A percentile compares a stretch with the other conserved stretches of the same genome.
Conservation (phyloP, 805 yeast species). For the Jamesozyma jinghongensis region DNA sequence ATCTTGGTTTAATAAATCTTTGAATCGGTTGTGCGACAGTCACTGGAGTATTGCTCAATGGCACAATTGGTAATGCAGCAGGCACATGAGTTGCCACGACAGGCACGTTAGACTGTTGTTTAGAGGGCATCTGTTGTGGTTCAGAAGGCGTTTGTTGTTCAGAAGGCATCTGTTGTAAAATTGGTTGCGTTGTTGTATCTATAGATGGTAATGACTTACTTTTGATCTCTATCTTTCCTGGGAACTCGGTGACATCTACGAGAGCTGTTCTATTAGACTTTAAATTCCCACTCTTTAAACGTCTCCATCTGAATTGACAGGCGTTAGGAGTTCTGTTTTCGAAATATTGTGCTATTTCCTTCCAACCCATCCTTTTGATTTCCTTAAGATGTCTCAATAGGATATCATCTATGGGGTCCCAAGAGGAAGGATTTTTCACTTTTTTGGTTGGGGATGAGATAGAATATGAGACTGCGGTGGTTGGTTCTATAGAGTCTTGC, state of each 20-base stretch:
- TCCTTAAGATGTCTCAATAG: slow-evolving; percentile 69
- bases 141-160: neutral
- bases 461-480: too few relatives aligned
- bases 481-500: too few relatives aligned
- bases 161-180: neutral
- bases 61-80: slow-evolving; percentile 1
- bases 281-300: slow-evolving; percentile 42
- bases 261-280: slow-evolving; percentile 28
- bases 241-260: slow-evolving; percentile 15
- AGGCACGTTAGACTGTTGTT: neutral
- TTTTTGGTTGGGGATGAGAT: too few relatives aligned
- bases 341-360: slow-evolving; percentile 74
- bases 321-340: slow-evolving; percentile 80
- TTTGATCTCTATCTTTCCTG: slow-evolving; percentile 11
- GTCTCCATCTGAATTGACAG: slow-evolving; percentile 83
- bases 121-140: neutral
- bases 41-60: neutral
- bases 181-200: neutral
- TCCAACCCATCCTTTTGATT: slow-evolving; percentile 79
- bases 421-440: slow-evolving; percentile 44
- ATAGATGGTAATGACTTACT: neutral
- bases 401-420: slow-evolving; percentile 74
- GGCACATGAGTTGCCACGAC: too few relatives aligned
- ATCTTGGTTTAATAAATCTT: slow-evolving; percentile 22
- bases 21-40: too few relatives aligned